Conservation (phyloP, 2,329 filamentous ascomycete species). For the Botrytis paeoniae region DNA sequence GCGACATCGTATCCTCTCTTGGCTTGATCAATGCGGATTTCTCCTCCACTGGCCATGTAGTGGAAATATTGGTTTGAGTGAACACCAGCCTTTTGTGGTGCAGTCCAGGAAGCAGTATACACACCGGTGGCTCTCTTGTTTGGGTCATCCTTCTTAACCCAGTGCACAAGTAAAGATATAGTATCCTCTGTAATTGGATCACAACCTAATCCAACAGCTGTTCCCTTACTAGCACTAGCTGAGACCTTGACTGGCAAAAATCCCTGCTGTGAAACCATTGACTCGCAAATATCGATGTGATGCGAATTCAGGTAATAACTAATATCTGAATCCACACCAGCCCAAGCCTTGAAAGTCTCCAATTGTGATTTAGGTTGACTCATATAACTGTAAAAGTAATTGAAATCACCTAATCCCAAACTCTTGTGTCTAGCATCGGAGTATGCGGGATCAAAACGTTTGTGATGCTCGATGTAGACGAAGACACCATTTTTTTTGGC, state of each 20-base stretch:
- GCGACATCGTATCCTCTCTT: conserved; percentile 93
- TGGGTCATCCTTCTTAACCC: conserved; percentile 69
- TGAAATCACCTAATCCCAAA: conserved; percentile 81
- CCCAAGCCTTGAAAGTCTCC: conserved; percentile 43
- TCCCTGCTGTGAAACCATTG: conserved; percentile 72
- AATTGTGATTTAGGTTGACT: conserved; percentile 34
- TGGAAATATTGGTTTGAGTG: conserved; percentile 98
- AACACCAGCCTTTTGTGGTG: conserved; percentile 87
- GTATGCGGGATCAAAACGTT: conserved; percentile 92
- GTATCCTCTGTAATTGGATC: conserved; percentile 83
- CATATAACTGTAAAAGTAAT: conserved; percentile 91
- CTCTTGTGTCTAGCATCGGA: conserved; percentile 80
- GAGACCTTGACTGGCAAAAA: conserved; percentile 78
- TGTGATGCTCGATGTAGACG: conserved; percentile 94
- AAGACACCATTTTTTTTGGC: conserved; percentile 75
- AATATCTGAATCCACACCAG: conserved; percentile 87
- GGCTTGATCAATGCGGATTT: conserved; percentile 87
- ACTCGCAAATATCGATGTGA: conserved; percentile 89
- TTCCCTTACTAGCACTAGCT: conserved; percentile 73
- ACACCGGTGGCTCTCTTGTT: conserved; percentile 77
- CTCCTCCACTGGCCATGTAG: conserved; percentile 80
- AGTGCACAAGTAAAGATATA: conserved; percentile 85
- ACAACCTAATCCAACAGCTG: conserved; percentile 76
- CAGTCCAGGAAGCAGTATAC: conserved; percentile 93
- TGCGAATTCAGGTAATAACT: conserved; percentile 96